A percentile compares a stretch with the other conserved stretches of the same genome.
Evolutionary conservation across 2,329 filamentous ascomycete genomes (phyloP).

Genomic region (Paraphoma sp.): DNA sequence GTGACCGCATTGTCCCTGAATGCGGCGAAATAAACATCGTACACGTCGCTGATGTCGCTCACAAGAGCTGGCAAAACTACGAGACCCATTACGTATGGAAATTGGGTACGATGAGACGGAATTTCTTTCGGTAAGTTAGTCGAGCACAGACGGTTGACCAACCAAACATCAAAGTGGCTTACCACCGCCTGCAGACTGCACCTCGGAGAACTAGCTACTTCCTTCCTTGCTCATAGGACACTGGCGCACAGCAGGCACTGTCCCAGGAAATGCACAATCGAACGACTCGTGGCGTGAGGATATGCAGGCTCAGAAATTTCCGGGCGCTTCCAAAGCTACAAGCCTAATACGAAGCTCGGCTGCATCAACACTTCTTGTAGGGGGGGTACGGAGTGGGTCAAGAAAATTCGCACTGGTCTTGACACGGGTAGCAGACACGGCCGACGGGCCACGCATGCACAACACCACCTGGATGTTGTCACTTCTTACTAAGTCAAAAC

Average conservation of each 20-base stretch:
- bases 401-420: not conserved
- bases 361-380: not conserved
- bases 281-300: not conserved
- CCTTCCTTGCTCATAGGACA: too few relatives aligned
- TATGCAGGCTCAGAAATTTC: not conserved
- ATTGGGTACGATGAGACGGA: not conserved
- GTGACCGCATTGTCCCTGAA: constrained; percentile 55
- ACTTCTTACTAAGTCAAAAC: not conserved
- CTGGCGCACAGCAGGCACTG: not conserved
- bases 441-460: not conserved
- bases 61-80: constrained; percentile 56
- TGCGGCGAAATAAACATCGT: constrained; percentile 57
- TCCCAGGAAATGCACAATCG: not conserved
- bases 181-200: not conserved
- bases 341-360: not conserved
- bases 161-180: not conserved
- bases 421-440: not conserved
- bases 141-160: not conserved
- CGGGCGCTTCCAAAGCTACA: not conserved
- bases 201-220: too few relatives aligned
- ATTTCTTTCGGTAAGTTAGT: not conserved
- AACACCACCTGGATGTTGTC: not conserved
- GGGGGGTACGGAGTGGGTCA: not conserved
- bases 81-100: constrained; percentile 31
- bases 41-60: constrained; percentile 55